phyloP scores from a whole-genome alignment of 192 early-diverging fungal species.

The Tieghemiomyces parasiticus region DNA sequence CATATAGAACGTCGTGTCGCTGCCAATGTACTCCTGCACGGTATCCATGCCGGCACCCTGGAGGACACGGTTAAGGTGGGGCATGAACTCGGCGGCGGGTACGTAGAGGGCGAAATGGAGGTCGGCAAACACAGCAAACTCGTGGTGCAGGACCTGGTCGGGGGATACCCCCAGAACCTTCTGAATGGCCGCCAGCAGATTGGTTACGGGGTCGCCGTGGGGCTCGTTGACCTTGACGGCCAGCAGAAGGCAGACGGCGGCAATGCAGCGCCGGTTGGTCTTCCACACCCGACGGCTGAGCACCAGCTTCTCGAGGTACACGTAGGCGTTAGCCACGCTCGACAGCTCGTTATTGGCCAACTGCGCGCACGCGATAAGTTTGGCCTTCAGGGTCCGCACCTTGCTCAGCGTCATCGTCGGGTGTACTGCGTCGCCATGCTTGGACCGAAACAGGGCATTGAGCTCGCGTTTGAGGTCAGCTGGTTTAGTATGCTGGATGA shows the following conservation, averaged over 20 bases:
- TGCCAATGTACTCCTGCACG: slow-evolving; percentile 1
- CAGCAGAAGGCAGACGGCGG: slow-evolving; percentile 62
- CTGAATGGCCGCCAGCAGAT: slow-evolving; percentile 54
- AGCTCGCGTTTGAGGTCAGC: slow-evolving; percentile 77
- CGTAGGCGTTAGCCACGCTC: slow-evolving; percentile 75
- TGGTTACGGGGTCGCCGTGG: slow-evolving; percentile 43
- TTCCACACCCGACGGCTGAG: slow-evolving; percentile 57
- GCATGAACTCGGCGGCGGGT: slow-evolving; percentile 74
- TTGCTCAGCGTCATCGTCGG: slow-evolving; percentile 70
- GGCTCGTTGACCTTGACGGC: slow-evolving; percentile 82
- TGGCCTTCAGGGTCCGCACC: slow-evolving; percentile 65
- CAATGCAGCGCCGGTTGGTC: slow-evolving; percentile 55
- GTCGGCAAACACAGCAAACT: slow-evolving; percentile 81
- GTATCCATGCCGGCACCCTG: slow-evolving; percentile 31
- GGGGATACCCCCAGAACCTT: slow-evolving; percentile 56
- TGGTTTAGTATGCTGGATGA: slow-evolving; percentile 65
- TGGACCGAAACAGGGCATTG: slow-evolving; percentile 67
- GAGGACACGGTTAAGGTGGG: slow-evolving; percentile 81
- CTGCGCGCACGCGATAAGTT: slow-evolving; percentile 50
- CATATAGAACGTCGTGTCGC: slow-evolving; percentile 5
- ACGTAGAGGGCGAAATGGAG: slow-evolving; percentile 86
- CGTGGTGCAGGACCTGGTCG: slow-evolving; percentile 70
- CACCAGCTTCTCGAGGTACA: slow-evolving; percentile 92
- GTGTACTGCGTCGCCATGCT: slow-evolving; percentile 62
- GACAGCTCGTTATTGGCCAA: slow-evolving; percentile 74